Conservation (phyloP, 2,329 filamentous ascomycete genomes). For the Chalara sp. region DNA sequence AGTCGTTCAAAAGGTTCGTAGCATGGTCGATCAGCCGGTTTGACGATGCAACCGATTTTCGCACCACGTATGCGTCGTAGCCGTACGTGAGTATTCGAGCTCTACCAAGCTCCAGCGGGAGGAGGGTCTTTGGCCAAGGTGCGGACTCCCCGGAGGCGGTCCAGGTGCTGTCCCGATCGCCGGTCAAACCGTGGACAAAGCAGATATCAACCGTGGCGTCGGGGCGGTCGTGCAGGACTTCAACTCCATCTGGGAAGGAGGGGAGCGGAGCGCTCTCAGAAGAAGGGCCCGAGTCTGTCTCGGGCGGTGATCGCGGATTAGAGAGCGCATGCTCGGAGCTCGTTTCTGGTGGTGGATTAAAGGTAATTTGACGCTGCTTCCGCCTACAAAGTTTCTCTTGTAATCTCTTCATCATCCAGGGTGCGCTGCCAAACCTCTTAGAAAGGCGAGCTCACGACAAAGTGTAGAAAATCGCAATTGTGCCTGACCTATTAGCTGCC, state of each 20-base stretch:
- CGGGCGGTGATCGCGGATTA: too few relatives aligned
- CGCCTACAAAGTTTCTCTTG: too few relatives aligned
- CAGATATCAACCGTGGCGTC: constrained; percentile 20
- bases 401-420: too few relatives aligned
- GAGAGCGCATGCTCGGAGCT: too few relatives aligned
- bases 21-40: constrained; percentile 7
- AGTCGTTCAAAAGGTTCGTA: neutral
- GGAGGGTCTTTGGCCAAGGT: constrained; percentile 20
- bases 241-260: constrained; percentile 1
- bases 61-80: constrained; percentile 22
- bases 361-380: too few relatives aligned
- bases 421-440: too few relatives aligned
- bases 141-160: constrained; percentile 17
- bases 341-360: too few relatives aligned
- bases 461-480: too few relatives aligned
- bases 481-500: too few relatives aligned
- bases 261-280: too few relatives aligned
- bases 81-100: constrained; percentile 29
- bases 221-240: constrained; percentile 3
- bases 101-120: constrained; percentile 23
- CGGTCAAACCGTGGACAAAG: constrained; percentile 35
- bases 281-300: too few relatives aligned
- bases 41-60: constrained; percentile 1
- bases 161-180: constrained; percentile 33
- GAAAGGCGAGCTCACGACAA: too few relatives aligned